These are phyloP conservation scores for Urtica urens DNA, from an alignment of 306 rosid genomes.

Conservation along the genomic window DNA sequence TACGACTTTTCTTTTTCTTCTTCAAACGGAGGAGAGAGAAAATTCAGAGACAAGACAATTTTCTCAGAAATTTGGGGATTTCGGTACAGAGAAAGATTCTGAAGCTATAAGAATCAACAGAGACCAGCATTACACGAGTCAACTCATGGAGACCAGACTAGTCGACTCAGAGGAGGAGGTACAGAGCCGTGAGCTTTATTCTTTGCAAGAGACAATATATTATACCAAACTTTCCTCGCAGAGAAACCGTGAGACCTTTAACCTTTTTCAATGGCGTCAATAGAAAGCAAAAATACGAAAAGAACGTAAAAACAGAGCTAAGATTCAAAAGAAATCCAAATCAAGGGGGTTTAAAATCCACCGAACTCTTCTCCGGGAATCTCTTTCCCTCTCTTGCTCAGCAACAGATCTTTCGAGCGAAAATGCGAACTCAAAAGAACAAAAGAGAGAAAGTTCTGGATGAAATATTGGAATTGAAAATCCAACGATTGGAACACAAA, in stretches of 20 bases:
- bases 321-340: conserved; percentile 9
- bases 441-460: conserved; percentile 3
- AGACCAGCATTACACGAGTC: conserved; percentile 44
- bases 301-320: not conserved
- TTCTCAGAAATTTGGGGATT: conserved; percentile 41
- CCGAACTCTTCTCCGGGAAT: conserved; percentile 1
- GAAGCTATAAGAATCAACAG: too few species aligned
- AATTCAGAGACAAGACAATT: too few species aligned
- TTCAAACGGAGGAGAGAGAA: too few species aligned
- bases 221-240: not conserved
- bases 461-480: conserved; percentile 21
- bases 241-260: conserved; percentile 5
- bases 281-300: conserved; percentile 23
- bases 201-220: too few species aligned
- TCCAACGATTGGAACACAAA: conserved; percentile 5
- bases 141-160: conserved; percentile 16
- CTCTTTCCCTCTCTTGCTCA: too few species aligned
- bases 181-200: too few species aligned
- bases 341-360: conserved; percentile 8
- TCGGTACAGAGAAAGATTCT: conserved; percentile 24
- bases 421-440: not conserved
- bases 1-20: too few species aligned
- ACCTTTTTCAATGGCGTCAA: conserved; percentile 18
- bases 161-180: too few species aligned
- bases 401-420: not conserved